Percentiles rank a stretch among this genome's conserved stretches.
Evolutionary conservation across 257 asterid species (phyloP).

Genomic region (Plantago ovata): DNA sequence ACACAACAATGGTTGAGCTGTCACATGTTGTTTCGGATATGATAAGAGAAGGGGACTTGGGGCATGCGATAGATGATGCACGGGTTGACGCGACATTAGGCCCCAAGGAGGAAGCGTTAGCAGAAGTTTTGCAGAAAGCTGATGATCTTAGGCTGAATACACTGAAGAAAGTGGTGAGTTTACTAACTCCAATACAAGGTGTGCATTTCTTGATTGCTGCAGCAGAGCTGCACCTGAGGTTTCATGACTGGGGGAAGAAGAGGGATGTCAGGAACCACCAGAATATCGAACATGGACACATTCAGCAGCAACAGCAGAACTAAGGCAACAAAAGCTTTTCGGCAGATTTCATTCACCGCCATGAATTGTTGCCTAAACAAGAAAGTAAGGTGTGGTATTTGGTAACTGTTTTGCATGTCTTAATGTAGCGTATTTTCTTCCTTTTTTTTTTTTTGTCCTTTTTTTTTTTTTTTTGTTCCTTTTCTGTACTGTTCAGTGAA

Average conservation of each 20-base stretch:
- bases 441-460: background rate
- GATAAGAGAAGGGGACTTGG: slow-evolving; percentile 25
- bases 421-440: background rate
- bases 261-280: slow-evolving; percentile 29
- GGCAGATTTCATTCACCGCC: too few relatives aligned
- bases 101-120: slow-evolving; percentile 40
- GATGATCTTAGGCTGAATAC: slow-evolving; percentile 60
- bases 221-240: slow-evolving; percentile 64
- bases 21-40: slow-evolving; percentile 41
- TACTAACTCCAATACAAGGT: slow-evolving; percentile 42
- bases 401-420: background rate
- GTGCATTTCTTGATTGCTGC: slow-evolving; percentile 74
- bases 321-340: too few relatives aligned
- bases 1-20: slow-evolving; percentile 47
- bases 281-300: background rate
- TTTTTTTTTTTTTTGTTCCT: background rate
- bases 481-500: too few relatives aligned
- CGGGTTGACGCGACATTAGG: slow-evolving; percentile 23
- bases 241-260: slow-evolving; percentile 70
- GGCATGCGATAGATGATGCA: slow-evolving; percentile 4
- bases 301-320: background rate
- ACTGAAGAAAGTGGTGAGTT: slow-evolving; percentile 27
- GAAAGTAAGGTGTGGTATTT: background rate
- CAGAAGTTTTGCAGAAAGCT: slow-evolving; percentile 36
- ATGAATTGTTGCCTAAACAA: too few relatives aligned